Percentiles rank a stretch among this genome's conserved stretches.
Conservation (phyloP, 441 rosid genomes). For the Erodium moschatum region DNA sequence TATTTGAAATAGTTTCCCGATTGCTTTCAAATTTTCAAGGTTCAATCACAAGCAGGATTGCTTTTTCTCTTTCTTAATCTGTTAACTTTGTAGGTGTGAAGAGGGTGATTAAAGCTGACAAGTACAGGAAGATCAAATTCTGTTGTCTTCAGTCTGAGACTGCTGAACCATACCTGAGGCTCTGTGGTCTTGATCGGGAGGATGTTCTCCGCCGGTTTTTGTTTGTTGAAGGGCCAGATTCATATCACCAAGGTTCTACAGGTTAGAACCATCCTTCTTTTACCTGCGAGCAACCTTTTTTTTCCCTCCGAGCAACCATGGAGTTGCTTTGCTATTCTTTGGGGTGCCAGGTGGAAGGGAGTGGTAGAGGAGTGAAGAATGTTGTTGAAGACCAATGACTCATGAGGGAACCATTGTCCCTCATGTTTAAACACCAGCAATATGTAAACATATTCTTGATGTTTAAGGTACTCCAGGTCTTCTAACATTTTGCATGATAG, state of each 20-base stretch:
- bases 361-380: no score
- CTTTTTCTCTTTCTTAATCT: neutral
- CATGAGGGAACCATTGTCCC: neutral
- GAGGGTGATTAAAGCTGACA: conserved; percentile 74
- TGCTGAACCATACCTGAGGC: conserved; percentile 68
- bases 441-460: neutral
- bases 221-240: conserved; percentile 72
- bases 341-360: no score
- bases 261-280: conserved; percentile 37
- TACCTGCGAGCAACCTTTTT: neutral
- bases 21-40: neutral
- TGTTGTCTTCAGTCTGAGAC: conserved; percentile 82
- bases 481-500: neutral
- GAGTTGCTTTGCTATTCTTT: no score
- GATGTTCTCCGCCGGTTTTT: conserved; percentile 71
- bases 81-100: conserved; percentile 56
- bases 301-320: neutral
- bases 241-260: conserved; percentile 70
- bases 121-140: conserved; percentile 71
- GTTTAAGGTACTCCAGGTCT: neutral
- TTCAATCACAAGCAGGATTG: neutral
- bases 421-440: neutral
- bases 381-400: neutral
- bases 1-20: neutral
- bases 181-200: conserved; percentile 60